phyloP scores from a whole-genome alignment of 2,329 filamentous ascomycete genomes.

The Monosporascus sp. region DNA sequence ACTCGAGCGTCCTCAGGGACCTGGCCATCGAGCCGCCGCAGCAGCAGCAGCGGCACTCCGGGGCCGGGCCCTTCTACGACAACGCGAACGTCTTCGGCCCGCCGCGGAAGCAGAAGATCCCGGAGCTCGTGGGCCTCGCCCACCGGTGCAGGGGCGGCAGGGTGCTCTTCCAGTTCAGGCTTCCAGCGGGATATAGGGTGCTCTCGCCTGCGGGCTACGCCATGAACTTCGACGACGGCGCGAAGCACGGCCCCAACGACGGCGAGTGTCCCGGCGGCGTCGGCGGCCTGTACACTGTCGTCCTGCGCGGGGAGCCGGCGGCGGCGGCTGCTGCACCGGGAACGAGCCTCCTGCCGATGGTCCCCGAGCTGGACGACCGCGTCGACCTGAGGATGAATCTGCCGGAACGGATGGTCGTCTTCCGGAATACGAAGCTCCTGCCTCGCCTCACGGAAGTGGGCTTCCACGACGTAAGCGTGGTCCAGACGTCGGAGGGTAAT shows the following conservation, averaged over 20 bases:
- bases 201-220: background rate
- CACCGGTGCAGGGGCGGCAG: background rate
- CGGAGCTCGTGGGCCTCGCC: background rate
- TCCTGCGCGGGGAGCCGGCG: background rate
- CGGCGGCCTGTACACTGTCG: conserved; percentile 1
- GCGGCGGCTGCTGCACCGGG: background rate
- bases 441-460: background rate
- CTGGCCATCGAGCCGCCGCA: background rate
- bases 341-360: background rate
- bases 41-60: background rate
- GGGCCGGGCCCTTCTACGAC: background rate
- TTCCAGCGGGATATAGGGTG: background rate
- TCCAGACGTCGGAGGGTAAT: background rate
- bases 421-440: background rate
- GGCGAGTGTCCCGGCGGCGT: background rate
- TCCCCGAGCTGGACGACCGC: background rate
- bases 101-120: background rate
- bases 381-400: background rate
- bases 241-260: background rate
- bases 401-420: background rate
- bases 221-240: background rate
- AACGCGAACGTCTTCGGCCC: background rate
- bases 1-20: background rate
- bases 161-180: background rate
- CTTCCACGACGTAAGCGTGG: background rate